phyloP scores from a whole-genome alignment of 2,329 filamentous ascomycete genomes.

The Colletotrichum endophyticum region DNA sequence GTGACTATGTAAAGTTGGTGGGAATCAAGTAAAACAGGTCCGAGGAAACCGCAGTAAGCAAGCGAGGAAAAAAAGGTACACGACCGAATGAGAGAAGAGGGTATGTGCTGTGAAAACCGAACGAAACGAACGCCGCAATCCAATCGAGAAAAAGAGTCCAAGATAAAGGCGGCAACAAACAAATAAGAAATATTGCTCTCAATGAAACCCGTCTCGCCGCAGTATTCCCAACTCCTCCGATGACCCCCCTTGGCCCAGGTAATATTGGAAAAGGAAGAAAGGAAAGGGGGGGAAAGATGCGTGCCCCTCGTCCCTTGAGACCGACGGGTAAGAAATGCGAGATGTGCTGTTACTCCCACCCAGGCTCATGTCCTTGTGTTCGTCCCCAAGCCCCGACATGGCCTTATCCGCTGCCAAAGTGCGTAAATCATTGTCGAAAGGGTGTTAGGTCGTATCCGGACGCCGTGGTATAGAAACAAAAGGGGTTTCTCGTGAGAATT shows the following conservation, averaged over 20 bases:
- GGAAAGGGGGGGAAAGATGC: not conserved
- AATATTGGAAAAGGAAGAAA: not conserved
- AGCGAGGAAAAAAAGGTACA: not conserved
- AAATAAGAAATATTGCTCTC: conserved; percentile 4
- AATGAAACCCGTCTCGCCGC: not conserved
- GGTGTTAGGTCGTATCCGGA: conserved; percentile 14
- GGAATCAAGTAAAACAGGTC: not conserved
- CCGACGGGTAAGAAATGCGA: conserved; percentile 1
- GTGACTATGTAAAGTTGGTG: not conserved
- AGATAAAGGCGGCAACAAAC: not conserved
- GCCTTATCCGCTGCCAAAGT: conserved; percentile 7
- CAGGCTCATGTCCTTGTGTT: not conserved
- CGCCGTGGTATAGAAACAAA: conserved; percentile 18
- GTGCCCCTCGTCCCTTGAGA: not conserved
- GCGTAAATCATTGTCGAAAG: conserved; percentile 8
- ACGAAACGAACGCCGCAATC: conserved; percentile 14
- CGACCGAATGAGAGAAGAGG: conserved; percentile 9
- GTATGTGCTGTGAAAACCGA: conserved; percentile 12
- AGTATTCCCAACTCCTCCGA: conserved; percentile 10
- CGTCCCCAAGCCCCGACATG: not conserved
- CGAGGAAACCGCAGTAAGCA: not conserved
- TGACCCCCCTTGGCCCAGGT: conserved; percentile 1
- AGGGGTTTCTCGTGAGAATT: conserved; percentile 19
- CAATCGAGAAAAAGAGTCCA: not conserved
- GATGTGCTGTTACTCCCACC: conserved; percentile 12